A percentile compares a stretch with the other conserved stretches of the same genome.
phyloP scores from a whole-genome alignment of 257 asterid species.

The Salvia splendens region DNA sequence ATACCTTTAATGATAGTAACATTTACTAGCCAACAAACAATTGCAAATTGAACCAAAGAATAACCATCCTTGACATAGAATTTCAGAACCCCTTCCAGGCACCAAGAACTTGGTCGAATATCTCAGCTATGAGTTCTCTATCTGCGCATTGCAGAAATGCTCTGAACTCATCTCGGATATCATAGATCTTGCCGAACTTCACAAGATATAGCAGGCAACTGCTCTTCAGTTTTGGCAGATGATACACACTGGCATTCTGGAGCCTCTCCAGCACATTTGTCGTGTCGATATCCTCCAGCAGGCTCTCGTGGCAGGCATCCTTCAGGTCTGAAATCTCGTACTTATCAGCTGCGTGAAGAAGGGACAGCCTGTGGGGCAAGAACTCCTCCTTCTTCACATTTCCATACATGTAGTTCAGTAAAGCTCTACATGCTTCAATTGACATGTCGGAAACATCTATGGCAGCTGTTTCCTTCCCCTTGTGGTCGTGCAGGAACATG shows the following conservation, averaged over 20 bases:
- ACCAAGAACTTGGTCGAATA: constrained; percentile 73
- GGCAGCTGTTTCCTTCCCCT: constrained; percentile 65
- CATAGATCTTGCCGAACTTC: constrained; percentile 84
- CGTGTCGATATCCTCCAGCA: constrained; percentile 71
- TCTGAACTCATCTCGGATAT: constrained; percentile 67
- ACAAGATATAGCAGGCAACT: constrained; percentile 78
- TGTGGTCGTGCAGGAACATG: constrained; percentile 84
- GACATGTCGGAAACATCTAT: constrained; percentile 81
- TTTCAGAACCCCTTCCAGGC: constrained; percentile 88
- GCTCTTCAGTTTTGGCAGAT: constrained; percentile 68
- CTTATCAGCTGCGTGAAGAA: constrained; percentile 82
- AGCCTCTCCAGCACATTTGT: constrained; percentile 83
- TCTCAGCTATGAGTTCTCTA: constrained; percentile 66
- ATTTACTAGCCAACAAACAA: constrained; percentile 1
- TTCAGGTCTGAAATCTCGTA: constrained; percentile 74
- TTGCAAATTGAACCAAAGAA: constrained; percentile 6
- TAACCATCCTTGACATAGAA: constrained; percentile 3
- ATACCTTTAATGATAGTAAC: background rate
- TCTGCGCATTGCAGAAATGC: constrained; percentile 68
- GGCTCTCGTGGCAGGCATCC: constrained; percentile 85
- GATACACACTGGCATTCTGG: constrained; percentile 70
- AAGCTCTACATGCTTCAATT: constrained; percentile 69
- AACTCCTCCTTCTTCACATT: constrained; percentile 62
- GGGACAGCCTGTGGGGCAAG: constrained; percentile 67
- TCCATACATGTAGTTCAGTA: constrained; percentile 73